Base-by-base conservation (phyloP, 176 grass and related monocot genomes). In the Oryza longistaminata region DNA sequence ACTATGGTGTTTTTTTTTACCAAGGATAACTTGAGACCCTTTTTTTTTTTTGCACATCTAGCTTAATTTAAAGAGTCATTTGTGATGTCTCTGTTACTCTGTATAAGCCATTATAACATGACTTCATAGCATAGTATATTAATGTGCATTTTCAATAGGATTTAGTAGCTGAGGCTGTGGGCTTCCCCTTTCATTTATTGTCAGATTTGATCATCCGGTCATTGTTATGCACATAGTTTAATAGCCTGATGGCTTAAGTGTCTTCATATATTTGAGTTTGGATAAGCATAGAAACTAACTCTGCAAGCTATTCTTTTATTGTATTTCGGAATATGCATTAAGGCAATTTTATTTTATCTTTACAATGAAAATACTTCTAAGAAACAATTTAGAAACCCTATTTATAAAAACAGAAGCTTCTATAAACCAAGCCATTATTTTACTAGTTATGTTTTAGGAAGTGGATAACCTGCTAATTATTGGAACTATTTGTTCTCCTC, bases 401-500 rank as follows among this genome's bases (percentile, higher is more conserved):
- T 60, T 21, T 61, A 11, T 7, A 68, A 42, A 46, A 31, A 33
- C 21, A 79, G 0, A 72, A 21, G 40, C 15, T 60, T 42, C 15
- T 78, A 11, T 1, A 70, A 42, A 74, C 25, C 66, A 5, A 81
- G 26, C 15, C 4, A 12, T 43, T 68, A 42, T 13, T 82, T 33
- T 1, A 2, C 76, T 86, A 66, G 34, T 35, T 35, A 35, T 64
- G 29, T 31, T 31, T 31, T 31, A 31, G 29, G 29, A 31, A 31
- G 29, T 31, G 34, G 5, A 66, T 21, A 76, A 26, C 5, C 19
- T 7, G 6, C 12, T 60, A 27, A 76, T 14, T 3, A 37, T 80
- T 64, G 31, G 11, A 33, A 25, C 16, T 29, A 74, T 78, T 83
- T 87, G 31, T 75, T 22, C 24, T 31, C 85, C 60, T 92, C 66